Percentiles rank a stretch among this genome's conserved stretches.
Evolutionary conservation across 225 moss, liverwort and hornwort species (phyloP).

Genomic region (Antitrichia curtipendula): DNA sequence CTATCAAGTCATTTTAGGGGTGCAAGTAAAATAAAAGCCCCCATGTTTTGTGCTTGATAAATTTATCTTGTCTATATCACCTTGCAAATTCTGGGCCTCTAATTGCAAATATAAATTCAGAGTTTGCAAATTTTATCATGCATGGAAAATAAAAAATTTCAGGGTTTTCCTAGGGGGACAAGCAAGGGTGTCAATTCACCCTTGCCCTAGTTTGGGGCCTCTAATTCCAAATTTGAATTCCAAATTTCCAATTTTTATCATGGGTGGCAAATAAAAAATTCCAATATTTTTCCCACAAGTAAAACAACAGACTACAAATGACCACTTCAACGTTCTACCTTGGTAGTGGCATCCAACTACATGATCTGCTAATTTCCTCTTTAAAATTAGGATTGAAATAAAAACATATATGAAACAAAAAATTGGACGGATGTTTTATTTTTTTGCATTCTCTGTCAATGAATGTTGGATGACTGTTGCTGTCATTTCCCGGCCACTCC

Average conservation of each 20-base stretch:
- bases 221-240: background rate
- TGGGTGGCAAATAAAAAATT: background rate
- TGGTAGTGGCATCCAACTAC: background rate
- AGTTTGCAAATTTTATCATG: too few species aligned
- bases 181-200: too few species aligned
- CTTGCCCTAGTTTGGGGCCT: background rate
- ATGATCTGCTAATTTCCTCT: too few species aligned
- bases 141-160: too few species aligned
- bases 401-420: background rate
- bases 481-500: background rate
- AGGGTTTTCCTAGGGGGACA: too few species aligned
- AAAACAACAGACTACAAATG: fast-evolving
- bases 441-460: background rate
- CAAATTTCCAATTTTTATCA: background rate
- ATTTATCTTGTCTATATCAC: too few species aligned
- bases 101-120: too few species aligned
- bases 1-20: too few species aligned
- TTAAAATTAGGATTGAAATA: background rate
- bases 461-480: background rate
- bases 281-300: fast-evolving
- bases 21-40: too few species aligned
- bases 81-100: too few species aligned
- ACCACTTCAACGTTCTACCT: background rate
- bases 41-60: too few species aligned
- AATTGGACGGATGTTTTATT: background rate